Base-by-base conservation (phyloP, 495 filamentous ascomycete species). In the Podospora anserina region DNA sequence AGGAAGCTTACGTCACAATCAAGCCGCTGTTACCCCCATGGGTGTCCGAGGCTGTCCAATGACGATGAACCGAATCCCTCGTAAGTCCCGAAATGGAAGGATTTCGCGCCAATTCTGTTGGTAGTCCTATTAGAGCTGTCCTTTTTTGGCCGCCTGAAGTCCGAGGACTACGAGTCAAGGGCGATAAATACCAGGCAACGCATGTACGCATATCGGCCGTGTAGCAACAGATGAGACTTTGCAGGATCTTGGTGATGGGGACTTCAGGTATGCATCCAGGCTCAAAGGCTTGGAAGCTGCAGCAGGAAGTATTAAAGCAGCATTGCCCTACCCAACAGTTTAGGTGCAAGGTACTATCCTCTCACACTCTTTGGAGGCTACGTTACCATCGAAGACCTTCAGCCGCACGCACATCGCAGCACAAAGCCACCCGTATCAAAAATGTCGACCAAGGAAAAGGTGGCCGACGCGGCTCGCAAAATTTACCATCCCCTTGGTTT, bases 401-500 rank as follows among this genome's bases (percentile, higher is more conserved):
- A 49, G 13, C 39, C 15, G 39, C 39, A 11, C 39, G 15, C 39
- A 32, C 39, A 49, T 11, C 39, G 39, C 39, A 49, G 39, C 7
- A 11, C 13, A 13, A 16, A 49, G 39, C 39, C 39, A 49, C 0
- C 39, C 39, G 15, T 49, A 16, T 5, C 39, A 49, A 11, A 49
- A 13, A 11, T 16, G 9, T 13, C 39, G 39, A 49, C 39, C 9
- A 49, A 49, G 13, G 39, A 49, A 6, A 49, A 49, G 39, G 0
- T 18, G 39, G 39, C 39, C 39, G 15, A 49, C 15, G 9, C 13
- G 39, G 59, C 44, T 3, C 67, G 67, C 49, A 70, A 64, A 39
- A 55, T 77, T 5, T 80, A 78, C 62, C 61, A 69, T 20, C 63
- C 71, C 0, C 64, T 82, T 27, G 79, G 79, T 1, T 81, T 82